phyloP scores from a whole-genome alignment of 805 yeast species.

The Nakazawaea ambrosiae region DNA sequence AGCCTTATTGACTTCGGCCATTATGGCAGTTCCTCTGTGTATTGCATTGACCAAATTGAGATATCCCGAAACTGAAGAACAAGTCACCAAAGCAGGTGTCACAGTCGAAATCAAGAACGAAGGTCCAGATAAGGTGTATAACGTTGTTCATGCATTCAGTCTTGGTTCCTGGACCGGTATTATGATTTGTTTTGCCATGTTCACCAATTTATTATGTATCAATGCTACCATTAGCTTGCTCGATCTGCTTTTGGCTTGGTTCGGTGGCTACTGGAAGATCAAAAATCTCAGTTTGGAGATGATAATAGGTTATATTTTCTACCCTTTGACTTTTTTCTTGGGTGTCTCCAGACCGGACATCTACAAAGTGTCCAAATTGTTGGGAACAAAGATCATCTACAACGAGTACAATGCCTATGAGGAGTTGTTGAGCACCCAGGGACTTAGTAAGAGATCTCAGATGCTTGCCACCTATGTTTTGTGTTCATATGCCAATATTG shows the following conservation, averaged over 20 bases:
- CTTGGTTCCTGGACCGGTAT: constrained; percentile 49
- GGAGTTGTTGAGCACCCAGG: constrained; percentile 25
- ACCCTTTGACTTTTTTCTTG: constrained; percentile 53
- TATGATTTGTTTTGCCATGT: constrained; percentile 47
- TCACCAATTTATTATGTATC: constrained; percentile 54
- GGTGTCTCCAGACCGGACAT: constrained; percentile 51
- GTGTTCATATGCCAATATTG: constrained; percentile 57
- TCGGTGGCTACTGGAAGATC: constrained; percentile 59
- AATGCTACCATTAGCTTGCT: constrained; percentile 51
- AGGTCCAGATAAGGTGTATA: constrained; percentile 21
- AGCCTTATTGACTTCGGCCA: constrained; percentile 59
- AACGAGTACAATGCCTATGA: constrained; percentile 52
- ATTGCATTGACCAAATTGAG: constrained; percentile 54
- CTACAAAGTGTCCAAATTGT: constrained; percentile 40
- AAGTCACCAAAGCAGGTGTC: constrained; percentile 41
- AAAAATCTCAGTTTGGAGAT: constrained; percentile 42
- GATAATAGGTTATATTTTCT: constrained; percentile 50
- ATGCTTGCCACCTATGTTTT: constrained; percentile 52
- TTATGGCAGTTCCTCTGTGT: constrained; percentile 63
- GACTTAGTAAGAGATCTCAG: constrained; percentile 41
- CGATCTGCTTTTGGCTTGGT: constrained; percentile 52
- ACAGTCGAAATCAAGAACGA: constrained; percentile 36
- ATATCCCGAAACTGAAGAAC: constrained; percentile 50
- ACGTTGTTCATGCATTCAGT: constrained; percentile 38
- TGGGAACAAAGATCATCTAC: constrained; percentile 53